phyloP scores from a whole-genome alignment of 495 filamentous ascomycete genomes.

The Tuber melanosporum region DNA sequence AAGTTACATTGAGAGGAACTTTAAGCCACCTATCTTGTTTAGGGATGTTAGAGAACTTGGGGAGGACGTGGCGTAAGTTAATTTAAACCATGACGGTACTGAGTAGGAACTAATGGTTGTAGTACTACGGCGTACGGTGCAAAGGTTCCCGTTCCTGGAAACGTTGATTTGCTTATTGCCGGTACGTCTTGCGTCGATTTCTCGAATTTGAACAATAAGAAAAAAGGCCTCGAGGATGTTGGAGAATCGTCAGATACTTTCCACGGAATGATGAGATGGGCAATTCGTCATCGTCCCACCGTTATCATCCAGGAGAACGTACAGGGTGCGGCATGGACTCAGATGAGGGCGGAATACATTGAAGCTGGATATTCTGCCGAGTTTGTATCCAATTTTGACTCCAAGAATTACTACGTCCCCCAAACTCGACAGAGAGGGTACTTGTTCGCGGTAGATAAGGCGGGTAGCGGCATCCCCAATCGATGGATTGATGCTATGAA shows the following conservation, averaged over 20 bases:
- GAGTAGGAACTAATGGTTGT: slow-evolving; percentile 15
- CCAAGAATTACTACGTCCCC: slow-evolving; percentile 71
- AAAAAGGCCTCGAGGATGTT: slow-evolving; percentile 46
- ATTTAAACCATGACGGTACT: background rate
- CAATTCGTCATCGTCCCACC: slow-evolving; percentile 51
- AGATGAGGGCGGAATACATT: slow-evolving; percentile 50
- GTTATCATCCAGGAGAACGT: slow-evolving; percentile 76
- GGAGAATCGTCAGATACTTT: slow-evolving; percentile 71
- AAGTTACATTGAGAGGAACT: slow-evolving; percentile 65
- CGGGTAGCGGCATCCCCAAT: slow-evolving; percentile 38
- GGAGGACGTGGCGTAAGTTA: slow-evolving; percentile 52
- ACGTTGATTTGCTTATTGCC: slow-evolving; percentile 63
- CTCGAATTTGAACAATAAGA: slow-evolving; percentile 51
- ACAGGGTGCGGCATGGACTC: slow-evolving; percentile 54
- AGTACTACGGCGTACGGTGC: slow-evolving; percentile 70
- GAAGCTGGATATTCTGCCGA: slow-evolving; percentile 53
- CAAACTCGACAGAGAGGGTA: slow-evolving; percentile 72
- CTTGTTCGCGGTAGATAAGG: slow-evolving; percentile 56
- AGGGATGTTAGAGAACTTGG: slow-evolving; percentile 62
- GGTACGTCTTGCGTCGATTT: slow-evolving; percentile 78
- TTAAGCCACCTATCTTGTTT: slow-evolving; percentile 57
- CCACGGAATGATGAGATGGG: slow-evolving; percentile 56
- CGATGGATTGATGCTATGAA: slow-evolving; percentile 46
- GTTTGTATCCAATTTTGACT: slow-evolving; percentile 51
- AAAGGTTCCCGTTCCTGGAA: slow-evolving; percentile 51